Evolutionary conservation across 306 rosid genomes (phyloP).

Genomic region (Cucumis melo): DNA sequence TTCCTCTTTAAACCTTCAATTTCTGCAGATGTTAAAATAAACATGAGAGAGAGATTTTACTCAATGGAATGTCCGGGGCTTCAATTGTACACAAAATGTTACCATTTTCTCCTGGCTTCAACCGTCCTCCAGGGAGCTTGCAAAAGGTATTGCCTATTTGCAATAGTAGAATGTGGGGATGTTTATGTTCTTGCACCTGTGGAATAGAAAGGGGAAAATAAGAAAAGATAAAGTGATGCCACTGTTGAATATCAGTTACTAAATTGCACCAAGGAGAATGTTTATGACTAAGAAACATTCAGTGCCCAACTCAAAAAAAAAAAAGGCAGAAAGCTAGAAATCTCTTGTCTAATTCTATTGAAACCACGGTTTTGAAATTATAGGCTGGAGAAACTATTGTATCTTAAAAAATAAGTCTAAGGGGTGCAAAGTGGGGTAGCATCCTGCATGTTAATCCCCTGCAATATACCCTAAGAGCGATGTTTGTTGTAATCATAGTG

Average conservation of each 20-base stretch:
- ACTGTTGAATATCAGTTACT: not conserved
- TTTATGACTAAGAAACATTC: not conserved
- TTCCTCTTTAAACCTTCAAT: conserved; percentile 89
- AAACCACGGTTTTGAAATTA: not conserved
- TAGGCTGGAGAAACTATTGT: not conserved
- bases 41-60: not conserved
- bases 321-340: not conserved
- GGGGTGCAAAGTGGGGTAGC: not conserved
- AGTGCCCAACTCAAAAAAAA: not conserved
- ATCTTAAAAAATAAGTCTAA: not conserved
- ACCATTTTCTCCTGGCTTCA: conserved; percentile 99
- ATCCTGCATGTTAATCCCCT: not conserved
- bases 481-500: not conserved
- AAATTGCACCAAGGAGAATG: not conserved
- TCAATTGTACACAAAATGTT: not conserved
- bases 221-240: not conserved
- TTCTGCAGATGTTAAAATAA: conserved; percentile 26
- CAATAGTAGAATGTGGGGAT: conserved; percentile 94
- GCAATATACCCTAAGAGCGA: not conserved
- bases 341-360: not conserved
- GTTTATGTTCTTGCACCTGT: conserved; percentile 97
- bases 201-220: conserved; percentile 1
- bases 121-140: conserved; percentile 98
- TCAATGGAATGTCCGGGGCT: not conserved
- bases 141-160: conserved; percentile 98